A percentile compares a stretch with the other conserved stretches of the same genome.
phyloP scores from a whole-genome alignment of 371 early-diverging fungal genomes.

The Ecytonucleospora hepatopenaei region DNA sequence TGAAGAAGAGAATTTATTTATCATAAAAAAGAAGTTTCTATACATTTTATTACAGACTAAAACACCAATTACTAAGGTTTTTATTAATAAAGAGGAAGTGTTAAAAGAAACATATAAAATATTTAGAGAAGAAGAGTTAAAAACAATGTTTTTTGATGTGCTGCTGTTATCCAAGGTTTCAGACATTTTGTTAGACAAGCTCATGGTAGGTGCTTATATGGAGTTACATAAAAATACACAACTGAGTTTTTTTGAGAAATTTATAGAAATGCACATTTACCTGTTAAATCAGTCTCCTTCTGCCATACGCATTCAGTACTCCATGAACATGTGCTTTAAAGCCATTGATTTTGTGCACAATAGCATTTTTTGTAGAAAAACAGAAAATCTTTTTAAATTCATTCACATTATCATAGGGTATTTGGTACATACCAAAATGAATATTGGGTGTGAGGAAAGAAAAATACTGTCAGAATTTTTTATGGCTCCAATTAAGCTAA shows the following conservation, averaged over 20 bases:
- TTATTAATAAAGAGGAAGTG: background rate
- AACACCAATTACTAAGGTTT: background rate
- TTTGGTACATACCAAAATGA: background rate
- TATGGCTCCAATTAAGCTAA: background rate
- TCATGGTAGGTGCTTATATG: background rate
- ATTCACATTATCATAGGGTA: background rate
- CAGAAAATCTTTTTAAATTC: background rate
- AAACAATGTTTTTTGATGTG: background rate
- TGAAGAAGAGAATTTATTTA: no score
- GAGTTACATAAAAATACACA: background rate
- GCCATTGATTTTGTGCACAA: background rate
- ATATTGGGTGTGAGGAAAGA: background rate
- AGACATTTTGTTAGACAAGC: background rate
- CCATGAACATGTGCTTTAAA: background rate
- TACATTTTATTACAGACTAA: background rate
- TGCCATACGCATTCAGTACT: background rate
- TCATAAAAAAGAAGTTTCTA: background rate
- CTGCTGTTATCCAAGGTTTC: background rate
- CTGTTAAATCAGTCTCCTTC: background rate
- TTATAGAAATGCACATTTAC: background rate
- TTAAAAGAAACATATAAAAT: background rate
- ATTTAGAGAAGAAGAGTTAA: background rate
- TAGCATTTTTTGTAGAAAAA: background rate
- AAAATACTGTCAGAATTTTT: background rate
- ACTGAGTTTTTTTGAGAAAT: background rate